Evolutionary conservation across 768 basidiomycete species (phyloP), one percentile per base, ranked within the genome.

Genomic region (Trametes maxima): DNA sequence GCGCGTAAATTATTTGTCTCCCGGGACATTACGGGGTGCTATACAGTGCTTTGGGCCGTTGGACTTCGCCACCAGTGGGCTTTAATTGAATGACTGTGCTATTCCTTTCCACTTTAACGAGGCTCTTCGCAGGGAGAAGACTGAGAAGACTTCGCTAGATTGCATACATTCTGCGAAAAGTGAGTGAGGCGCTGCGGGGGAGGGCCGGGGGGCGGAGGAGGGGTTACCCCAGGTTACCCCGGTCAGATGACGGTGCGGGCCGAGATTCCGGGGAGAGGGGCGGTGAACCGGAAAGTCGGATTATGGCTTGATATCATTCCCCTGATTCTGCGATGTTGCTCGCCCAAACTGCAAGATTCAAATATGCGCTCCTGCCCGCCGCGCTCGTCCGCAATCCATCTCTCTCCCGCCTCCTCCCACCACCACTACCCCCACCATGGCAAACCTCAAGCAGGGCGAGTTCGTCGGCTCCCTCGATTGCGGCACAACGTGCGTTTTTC

Each of bases 391-490:
- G 28, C 22, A 25, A 33, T 48, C 44, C 43, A 55, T 43, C 37
- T 48, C 19, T 60, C 42, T 44, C 28, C 53, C 46, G 12, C 19
- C 19, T 40, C 35, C 50, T 17, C 16, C 40, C 28, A 40, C 19
- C 45, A 39, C 37, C 51, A 57, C 55, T 44, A 55, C 51, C 47
- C 12, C 47, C 51, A 22, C 21, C 56, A 79, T 81, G 78, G 46
- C 70, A 16, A 48, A 53, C 46, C 75, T 80, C 53, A 86, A 83
- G 68, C 82, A 84, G 67, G 87, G 86, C 60, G 87, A 94, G 71
- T 94, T 96, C 73, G 88, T 97, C 45, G 95, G 93, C 57, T 92
- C 93, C 51, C 80, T 97, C 61, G 95, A 97, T 75, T 96, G 95
- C 70, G 95, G 95, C 42, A 97, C 95, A 50, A 97, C 95, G 94